Evolutionary conservation across 768 basidiomycete species (phyloP).

Genomic region (Lentinula aciculospora): DNA sequence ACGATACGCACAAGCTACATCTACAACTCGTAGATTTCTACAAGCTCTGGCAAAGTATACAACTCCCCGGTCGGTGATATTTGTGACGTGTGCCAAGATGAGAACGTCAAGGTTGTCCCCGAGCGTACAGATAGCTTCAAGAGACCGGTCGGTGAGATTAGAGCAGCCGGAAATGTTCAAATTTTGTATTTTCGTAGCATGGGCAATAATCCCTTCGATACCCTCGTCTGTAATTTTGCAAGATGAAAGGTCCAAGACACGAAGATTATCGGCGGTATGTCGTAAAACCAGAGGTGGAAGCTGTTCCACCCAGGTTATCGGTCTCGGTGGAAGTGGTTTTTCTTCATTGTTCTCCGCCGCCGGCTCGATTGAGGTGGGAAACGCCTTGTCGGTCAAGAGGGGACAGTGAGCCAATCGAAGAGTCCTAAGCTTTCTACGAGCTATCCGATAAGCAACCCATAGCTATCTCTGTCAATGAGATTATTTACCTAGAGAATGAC

Average conservation of each 20-base stretch:
- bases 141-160: slow-evolving; percentile 62
- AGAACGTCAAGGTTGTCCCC: slow-evolving; percentile 75
- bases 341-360: slow-evolving; percentile 20
- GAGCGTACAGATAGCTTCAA: slow-evolving; percentile 65
- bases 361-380: slow-evolving; percentile 47
- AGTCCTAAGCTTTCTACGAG: slow-evolving; percentile 58
- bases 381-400: slow-evolving; percentile 72
- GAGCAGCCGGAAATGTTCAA: slow-evolving; percentile 76
- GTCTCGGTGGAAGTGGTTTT: slow-evolving; percentile 51
- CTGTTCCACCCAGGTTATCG: slow-evolving; percentile 54
- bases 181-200: slow-evolving; percentile 73
- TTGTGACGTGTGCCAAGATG: slow-evolving; percentile 73
- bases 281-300: slow-evolving; percentile 61
- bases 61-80: slow-evolving; percentile 75
- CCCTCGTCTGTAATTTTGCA: slow-evolving; percentile 76
- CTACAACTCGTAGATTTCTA: slow-evolving; percentile 70
- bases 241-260: slow-evolving; percentile 71
- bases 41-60: slow-evolving; percentile 67
- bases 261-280: slow-evolving; percentile 66
- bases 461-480: slow-evolving; percentile 1
- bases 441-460: slow-evolving; percentile 9
- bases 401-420: slow-evolving; percentile 76
- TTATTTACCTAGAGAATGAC: slow-evolving; percentile 56
- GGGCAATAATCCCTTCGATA: slow-evolving; percentile 66
- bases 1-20: slow-evolving; percentile 74